Percentiles rank a stretch among this genome's conserved stretches.
Evolutionary conservation across 108 stramenopile genomes (phyloP).

Genomic region (Ochromonas danica): DNA sequence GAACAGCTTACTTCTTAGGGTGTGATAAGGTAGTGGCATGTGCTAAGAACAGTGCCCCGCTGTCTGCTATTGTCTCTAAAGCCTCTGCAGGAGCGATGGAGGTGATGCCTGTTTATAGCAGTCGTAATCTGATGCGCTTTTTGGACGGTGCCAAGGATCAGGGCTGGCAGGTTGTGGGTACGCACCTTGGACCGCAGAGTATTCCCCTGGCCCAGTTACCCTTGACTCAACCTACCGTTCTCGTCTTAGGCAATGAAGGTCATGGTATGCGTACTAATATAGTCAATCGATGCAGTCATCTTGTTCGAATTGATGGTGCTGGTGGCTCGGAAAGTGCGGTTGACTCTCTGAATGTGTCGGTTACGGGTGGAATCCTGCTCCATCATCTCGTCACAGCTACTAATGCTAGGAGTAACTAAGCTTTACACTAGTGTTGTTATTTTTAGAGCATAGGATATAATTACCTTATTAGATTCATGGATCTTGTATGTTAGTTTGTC

Average conservation of each 20-base stretch:
- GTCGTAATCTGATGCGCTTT: slow-evolving; percentile 72
- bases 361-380: slow-evolving; percentile 85
- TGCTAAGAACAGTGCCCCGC: slow-evolving; percentile 80
- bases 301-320: slow-evolving; percentile 68
- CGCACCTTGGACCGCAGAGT: neutral
- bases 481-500: no score
- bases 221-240: slow-evolving; percentile 65
- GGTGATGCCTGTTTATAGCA: slow-evolving; percentile 64
- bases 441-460: neutral
- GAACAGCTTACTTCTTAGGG: slow-evolving; percentile 77
- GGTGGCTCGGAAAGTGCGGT: slow-evolving; percentile 63
- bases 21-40: slow-evolving; percentile 65
- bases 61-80: slow-evolving; percentile 70
- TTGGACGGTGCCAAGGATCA: slow-evolving; percentile 68
- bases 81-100: slow-evolving; percentile 82
- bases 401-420: neutral
- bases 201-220: neutral
- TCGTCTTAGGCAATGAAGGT: slow-evolving; percentile 94
- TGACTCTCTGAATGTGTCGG: slow-evolving; percentile 93
- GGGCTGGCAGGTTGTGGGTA: slow-evolving; percentile 77
- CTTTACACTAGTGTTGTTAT: neutral
- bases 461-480: neutral
- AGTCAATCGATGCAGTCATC: slow-evolving; percentile 73
- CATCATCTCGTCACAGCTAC: slow-evolving; percentile 63
- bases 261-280: slow-evolving; percentile 83